Base-by-base conservation (phyloP, 2,329 filamentous ascomycete genomes). In the Diaporthe capsici region DNA sequence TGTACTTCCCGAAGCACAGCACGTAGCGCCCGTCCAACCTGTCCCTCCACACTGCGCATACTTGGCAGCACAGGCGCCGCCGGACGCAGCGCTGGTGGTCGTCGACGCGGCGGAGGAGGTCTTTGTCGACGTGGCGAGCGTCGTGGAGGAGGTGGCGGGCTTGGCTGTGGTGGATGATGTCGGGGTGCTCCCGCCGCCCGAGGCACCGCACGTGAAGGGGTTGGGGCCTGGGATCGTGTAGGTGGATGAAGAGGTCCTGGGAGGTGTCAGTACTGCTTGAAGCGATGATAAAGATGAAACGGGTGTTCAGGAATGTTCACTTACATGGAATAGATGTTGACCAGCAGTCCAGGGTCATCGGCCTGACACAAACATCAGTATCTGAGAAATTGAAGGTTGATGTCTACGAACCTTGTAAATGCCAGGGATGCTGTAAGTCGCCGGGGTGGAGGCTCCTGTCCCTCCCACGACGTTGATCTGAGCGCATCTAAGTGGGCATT, bases 391-490 rank as follows among this genome's bases (percentile, higher is more conserved):
- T n/a, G 17, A 34, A 22, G 25, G 12, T 10, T 42, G 12, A 49
- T 31, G n/a, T 31, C 6, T 20, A 55, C 72, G 9, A 53, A 60
- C 73, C 47, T 71, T 70, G 53, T 76, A 76, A 34, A 76, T 76
- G 4, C 74, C 74, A 7, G 74, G 74, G 31, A 76, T 76, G 55
- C 61, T 76, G 44, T 74, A 76, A 10, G 71, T 76, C 2, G 71
- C 34, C 3, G 74, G 71, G 0, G 71, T 60, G 25, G 53, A 55
- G 12, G 72, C 73, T 13, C 53, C 79, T 9, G 81, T 81, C n/a
- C 80, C 80, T 58, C 81, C 79, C 2, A 76, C 73, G 13, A 82
- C 78, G 25, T 78, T 79, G 42, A 82, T 71, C 72, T 82, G 80
- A 9, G 77, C 80, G 55, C 81, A 82, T 17, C 73, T 74, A 34